Evolutionary conservation across 2,329 filamentous ascomycete genomes (phyloP).

Genomic region (Scytalidium sp.): DNA sequence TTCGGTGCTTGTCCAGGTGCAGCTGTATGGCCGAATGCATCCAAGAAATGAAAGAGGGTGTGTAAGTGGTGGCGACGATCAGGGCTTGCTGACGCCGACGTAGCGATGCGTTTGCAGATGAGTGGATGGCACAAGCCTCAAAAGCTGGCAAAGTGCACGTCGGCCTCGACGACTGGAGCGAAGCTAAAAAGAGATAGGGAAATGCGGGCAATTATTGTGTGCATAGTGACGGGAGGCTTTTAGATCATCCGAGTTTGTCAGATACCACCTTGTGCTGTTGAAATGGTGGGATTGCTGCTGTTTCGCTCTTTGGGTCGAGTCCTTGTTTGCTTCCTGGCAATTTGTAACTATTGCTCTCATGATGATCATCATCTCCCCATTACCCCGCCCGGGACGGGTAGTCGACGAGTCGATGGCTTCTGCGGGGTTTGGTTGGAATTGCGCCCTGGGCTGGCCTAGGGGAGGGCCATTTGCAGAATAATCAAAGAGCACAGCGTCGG

Average conservation of each 20-base stretch:
- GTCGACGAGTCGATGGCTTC: neutral
- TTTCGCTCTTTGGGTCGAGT: neutral
- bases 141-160: neutral
- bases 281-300: neutral
- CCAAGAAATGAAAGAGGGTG: neutral
- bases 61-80: neutral
- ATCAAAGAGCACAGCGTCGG: neutral
- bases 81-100: neutral
- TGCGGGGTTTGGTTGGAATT: neutral
- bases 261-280: neutral
- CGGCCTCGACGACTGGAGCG: neutral
- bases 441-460: neutral
- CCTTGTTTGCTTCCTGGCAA: neutral
- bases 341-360: neutral
- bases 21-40: neutral
- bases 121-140: neutral
- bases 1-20: neutral
- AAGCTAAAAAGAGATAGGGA: neutral
- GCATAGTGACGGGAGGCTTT: neutral
- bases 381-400: neutral
- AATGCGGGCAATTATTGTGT: neutral
- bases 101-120: neutral
- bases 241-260: neutral
- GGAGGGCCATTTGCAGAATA: neutral
- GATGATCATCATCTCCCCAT: neutral